These are phyloP conservation scores for Blattamonas nauphoetae DNA, from an alignment of 78 protist species.

Conservation along the genomic window DNA sequence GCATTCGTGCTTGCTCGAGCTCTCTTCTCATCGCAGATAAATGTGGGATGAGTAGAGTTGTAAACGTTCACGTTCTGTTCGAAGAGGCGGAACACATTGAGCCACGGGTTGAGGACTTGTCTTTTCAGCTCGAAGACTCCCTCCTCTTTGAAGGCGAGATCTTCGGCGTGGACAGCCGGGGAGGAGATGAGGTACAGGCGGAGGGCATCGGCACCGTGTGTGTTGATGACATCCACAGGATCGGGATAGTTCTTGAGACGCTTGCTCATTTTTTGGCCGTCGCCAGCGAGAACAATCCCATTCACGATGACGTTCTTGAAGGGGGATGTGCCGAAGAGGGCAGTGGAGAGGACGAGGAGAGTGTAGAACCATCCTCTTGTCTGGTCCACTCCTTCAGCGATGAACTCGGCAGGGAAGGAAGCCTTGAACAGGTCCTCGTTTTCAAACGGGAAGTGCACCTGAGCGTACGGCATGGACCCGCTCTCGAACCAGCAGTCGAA, in stretches of 20 bases:
- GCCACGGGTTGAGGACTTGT: slow-evolving; percentile 91
- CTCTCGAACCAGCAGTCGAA: slow-evolving; percentile 99
- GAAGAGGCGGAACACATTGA: slow-evolving; percentile 82
- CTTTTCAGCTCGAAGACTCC: slow-evolving; percentile 72
- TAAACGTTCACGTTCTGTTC: slow-evolving; percentile 49
- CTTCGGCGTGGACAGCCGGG: slow-evolving; percentile 95
- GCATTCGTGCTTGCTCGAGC: slow-evolving; percentile 51
- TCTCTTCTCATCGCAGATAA: slow-evolving; percentile 22
- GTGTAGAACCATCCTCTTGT: slow-evolving; percentile 99
- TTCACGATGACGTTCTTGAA: slow-evolving; percentile 94
- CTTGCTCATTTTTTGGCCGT: slow-evolving; percentile 94
- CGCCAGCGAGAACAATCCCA: slow-evolving; percentile 94
- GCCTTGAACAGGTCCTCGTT: slow-evolving; percentile 79
- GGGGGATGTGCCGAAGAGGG: slow-evolving; percentile 87
- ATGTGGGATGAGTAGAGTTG: not conserved
- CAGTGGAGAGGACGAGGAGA: slow-evolving; percentile 89
- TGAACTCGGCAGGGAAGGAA: slow-evolving; percentile 97
- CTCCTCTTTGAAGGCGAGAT: slow-evolving; percentile 59
- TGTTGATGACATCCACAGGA: slow-evolving; percentile 59
- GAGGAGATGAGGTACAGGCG: slow-evolving; percentile 92
- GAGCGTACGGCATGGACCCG: slow-evolving; percentile 78
- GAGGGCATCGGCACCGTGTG: slow-evolving; percentile 95
- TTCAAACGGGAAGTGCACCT: slow-evolving; percentile 95
- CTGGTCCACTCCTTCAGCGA: slow-evolving; percentile 96
- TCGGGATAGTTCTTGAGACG: slow-evolving; percentile 94